Base-by-base conservation (phyloP, 768 basidiomycete species). In the Fomitopsis pulvina region DNA sequence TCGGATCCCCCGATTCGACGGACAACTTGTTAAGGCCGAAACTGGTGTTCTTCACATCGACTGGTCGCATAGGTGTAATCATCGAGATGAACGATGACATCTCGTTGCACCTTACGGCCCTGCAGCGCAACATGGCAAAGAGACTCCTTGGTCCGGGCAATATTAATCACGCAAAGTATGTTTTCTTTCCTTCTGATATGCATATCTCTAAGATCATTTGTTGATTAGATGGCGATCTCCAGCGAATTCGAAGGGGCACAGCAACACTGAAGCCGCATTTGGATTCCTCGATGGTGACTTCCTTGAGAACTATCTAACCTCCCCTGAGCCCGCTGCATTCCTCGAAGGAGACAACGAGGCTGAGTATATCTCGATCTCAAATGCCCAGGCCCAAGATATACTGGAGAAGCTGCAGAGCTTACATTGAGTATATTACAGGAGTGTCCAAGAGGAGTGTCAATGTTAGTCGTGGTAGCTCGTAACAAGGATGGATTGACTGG, bases 261-360 rank as follows among this genome's bases (percentile, higher is more conserved):
- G 75, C 43, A 85, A 88, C 57, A 71, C 75, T 7, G 77, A 83
- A 27, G 57, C 65, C 24, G 75, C 85, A 1, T 75, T 73, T 34
- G 92, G 91, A 14, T 92, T 96, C 73, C 71, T 96, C 25, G 92
- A 96, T 53, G 93, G 92, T 1, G 86, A 90, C 60, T 87, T 92
- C 55, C 61, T 96, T 18, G 88, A 93, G 64, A 67, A 71, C 18
- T 81, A 87, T 63, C 70, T 84, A 46, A 66, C 65, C 16, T 68
- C 60, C 30, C 63, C 72, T 0, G 59, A 68, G 4, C 64, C 72
- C 21, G 66, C 80, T n/a, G 64, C 74, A 46, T 66, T 88, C 9
- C 66, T 84, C 56, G 59, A 69, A 25, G 88, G 87, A 8, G 66
- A 70, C 16, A 80, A 69, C 47, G 74, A 79, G 45, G 78, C 78